Conservation (phyloP, 108 stramenopile species). For the Skeletonema potamos region DNA sequence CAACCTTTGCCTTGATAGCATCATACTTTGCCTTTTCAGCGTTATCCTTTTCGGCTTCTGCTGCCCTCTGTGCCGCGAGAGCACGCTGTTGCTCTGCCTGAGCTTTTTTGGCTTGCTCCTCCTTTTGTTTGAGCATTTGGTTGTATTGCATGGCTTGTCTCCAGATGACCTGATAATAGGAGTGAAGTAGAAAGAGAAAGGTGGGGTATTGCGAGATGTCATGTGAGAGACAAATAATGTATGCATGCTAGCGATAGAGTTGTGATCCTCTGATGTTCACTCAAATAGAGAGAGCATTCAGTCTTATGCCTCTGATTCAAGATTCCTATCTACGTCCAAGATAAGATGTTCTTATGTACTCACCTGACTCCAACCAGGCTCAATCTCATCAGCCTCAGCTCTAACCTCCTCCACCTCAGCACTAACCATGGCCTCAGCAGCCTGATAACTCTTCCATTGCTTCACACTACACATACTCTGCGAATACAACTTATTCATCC, state of each 20-base stretch:
- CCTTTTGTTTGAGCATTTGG: conserved; percentile 84
- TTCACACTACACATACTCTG: conserved; percentile 91
- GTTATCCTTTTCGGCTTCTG: conserved; percentile 19
- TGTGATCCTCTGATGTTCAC: neutral
- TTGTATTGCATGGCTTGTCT: conserved; percentile 93
- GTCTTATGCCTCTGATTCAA: too few species aligned
- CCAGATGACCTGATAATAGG: conserved; percentile 73
- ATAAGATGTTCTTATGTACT: conserved; percentile 8
- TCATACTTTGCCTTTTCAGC: conserved; percentile 48
- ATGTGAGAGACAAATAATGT: neutral
- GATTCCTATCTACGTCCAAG: too few species aligned
- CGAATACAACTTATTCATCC: conserved; percentile 89
- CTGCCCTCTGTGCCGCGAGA: conserved; percentile 47
- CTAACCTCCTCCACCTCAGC: conserved; percentile 90
- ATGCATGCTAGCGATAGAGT: neutral
- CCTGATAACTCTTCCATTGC: conserved; percentile 88
- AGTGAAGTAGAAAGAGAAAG: neutral
- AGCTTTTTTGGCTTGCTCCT: conserved; percentile 66
- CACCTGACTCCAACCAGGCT: conserved; percentile 88
- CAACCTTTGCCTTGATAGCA: conserved; percentile 37
- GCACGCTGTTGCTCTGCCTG: conserved; percentile 57
- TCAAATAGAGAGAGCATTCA: neutral
- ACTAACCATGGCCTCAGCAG: conserved; percentile 82
- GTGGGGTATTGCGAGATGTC: neutral
- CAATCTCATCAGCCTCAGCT: conserved; percentile 89